These are phyloP conservation scores for Globisporangium nagaii DNA, from an alignment of 352 stramenopile genomes.

Conservation along the genomic window DNA sequence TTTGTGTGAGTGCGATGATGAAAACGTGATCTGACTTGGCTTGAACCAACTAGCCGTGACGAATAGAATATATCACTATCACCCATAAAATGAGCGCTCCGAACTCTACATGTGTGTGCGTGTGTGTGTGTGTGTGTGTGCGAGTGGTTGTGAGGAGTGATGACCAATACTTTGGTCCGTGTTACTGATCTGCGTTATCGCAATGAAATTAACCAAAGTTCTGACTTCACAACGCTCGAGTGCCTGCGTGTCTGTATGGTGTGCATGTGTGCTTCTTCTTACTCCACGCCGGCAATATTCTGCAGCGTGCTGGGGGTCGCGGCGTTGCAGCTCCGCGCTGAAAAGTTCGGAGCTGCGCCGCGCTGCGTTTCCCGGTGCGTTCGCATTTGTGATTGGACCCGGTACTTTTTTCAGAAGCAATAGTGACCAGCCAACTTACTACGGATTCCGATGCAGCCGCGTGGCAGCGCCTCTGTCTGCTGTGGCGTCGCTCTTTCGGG, in stretches of 20 bases:
- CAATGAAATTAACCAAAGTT: constrained; percentile 89
- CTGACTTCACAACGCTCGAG: constrained; percentile 44
- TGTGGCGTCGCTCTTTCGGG: background rate
- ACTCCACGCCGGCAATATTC: constrained; percentile 89
- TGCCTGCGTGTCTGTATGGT: constrained; percentile 14
- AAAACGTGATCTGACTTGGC: constrained; percentile 76
- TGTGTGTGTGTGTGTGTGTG: constrained; percentile 18
- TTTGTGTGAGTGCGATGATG: constrained; percentile 70
- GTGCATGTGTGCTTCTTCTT: constrained; percentile 57
- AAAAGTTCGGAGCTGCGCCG: constrained; percentile 59
- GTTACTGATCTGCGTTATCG: constrained; percentile 89
- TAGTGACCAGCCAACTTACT: constrained; percentile 79
- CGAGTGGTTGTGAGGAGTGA: constrained; percentile 42
- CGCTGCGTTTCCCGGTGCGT: constrained; percentile 14
- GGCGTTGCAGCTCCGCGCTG: constrained; percentile 43
- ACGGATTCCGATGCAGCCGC: constrained; percentile 63
- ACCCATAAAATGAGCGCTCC: constrained; percentile 90
- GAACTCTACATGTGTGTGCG: constrained; percentile 8
- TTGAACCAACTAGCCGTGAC: constrained; percentile 91
- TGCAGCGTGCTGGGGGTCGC: constrained; percentile 23
- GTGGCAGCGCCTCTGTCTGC: background rate
- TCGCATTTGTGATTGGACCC: constrained; percentile 79
- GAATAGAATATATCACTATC: constrained; percentile 90
- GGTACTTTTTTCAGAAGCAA: constrained; percentile 89
- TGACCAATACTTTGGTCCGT: constrained; percentile 91